Conservation (phyloP, 352 stramenopile genomes). For the Discostella stelligera region DNA sequence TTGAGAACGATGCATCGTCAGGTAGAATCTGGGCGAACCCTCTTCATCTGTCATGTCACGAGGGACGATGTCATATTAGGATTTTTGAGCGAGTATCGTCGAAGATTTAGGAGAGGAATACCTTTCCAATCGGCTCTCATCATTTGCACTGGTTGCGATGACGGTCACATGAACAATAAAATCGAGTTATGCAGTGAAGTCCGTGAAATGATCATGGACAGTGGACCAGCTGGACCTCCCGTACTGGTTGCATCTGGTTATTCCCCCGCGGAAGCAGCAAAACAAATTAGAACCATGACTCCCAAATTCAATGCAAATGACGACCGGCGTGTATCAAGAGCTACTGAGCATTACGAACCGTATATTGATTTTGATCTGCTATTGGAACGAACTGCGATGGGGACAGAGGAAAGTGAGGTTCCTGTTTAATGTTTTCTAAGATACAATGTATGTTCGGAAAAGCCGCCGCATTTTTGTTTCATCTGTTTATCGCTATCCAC, state of each 20-base stretch:
- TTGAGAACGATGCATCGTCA: constrained; percentile 58
- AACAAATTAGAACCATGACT: constrained; percentile 59
- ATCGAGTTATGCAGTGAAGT: constrained; percentile 31
- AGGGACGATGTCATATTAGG: constrained; percentile 75
- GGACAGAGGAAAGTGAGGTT: neutral
- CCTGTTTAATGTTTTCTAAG: neutral
- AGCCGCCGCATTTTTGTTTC: no score
- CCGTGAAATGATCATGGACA: constrained; percentile 55
- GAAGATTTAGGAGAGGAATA: constrained; percentile 28
- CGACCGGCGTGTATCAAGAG: constrained; percentile 51
- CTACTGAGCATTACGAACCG: constrained; percentile 76
- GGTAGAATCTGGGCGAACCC: constrained; percentile 36
- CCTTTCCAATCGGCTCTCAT: constrained; percentile 52
- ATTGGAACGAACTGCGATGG: constrained; percentile 42
- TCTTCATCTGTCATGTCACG: constrained; percentile 74
- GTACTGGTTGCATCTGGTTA: constrained; percentile 44
- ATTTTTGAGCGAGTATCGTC: constrained; percentile 72
- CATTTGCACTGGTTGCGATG: constrained; percentile 53
- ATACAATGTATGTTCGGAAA: neutral
- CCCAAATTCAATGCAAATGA: constrained; percentile 80
- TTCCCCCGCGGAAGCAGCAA: constrained; percentile 45
- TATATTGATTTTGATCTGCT: constrained; percentile 82
- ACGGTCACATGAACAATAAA: constrained; percentile 25
- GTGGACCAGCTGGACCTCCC: constrained; percentile 37
- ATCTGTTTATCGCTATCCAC: no score